Evolutionary conservation across 768 basidiomycete genomes (phyloP), one percentile per base, ranked within the genome.

Genomic region (Leccinum barrowsii): DNA sequence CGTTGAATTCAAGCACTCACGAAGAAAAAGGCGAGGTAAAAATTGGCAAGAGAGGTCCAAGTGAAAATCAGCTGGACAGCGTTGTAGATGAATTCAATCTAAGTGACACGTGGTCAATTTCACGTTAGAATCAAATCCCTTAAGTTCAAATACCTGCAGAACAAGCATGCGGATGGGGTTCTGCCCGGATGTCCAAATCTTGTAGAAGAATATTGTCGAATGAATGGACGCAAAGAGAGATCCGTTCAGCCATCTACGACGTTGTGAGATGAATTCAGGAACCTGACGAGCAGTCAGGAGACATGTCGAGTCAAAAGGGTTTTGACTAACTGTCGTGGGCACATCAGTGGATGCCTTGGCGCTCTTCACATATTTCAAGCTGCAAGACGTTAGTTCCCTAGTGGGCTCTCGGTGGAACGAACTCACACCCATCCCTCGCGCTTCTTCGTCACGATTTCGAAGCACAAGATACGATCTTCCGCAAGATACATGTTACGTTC

Each of bases 271-370:
- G 75, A 96, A 96, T 70, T 97, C 95, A 13, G 94, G 85, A 52
- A 96, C 84, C 81, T 85, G 32, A 11, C 3, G 3, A 50, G 54
- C 4, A 12, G 32, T 63, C 50, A 60, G 55, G 50, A 30, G 7
- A 49, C 22, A 34, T 13, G 24, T 42, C 1, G 6, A 22, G 28
- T 11, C 15, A 2, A 50, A 56, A 5, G n/a, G 3, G 22, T 54
- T 35, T 47, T 48, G 19, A 68, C 77, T 57, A 50, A 85, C 86
- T 19, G 85, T 81, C 37, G 92, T 89, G 32, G 95, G 95, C 4
- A 96, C 94, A 75, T 98, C 95, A n/a, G 95, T 98, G 46, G 94
- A 83, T 0, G 94, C 95, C 64, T 95, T 94, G 15, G 95, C 95
- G 66, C 85, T 90, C 80, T 93, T 93, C 73, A 95, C 93, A 69